Conservation (phyloP, 176 grass and related monocot species). For the Thinopyrum elongatum region DNA sequence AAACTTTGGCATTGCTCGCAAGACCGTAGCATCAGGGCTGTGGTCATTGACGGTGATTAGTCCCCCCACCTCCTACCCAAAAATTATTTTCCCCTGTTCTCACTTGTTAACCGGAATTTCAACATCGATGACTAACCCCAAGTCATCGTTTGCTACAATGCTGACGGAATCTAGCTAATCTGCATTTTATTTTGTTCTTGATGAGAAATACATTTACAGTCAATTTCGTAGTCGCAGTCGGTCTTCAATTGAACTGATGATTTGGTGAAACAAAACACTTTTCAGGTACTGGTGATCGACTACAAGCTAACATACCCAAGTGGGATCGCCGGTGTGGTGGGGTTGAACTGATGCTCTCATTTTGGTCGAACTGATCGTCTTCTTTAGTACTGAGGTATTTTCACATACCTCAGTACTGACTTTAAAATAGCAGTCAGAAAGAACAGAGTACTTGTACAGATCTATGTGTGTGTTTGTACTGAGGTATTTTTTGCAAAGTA, state of each 20-base stretch:
- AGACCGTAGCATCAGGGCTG: not conserved
- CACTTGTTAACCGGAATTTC: not conserved
- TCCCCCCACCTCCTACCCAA: not conserved
- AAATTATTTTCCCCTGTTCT: slow-evolving; percentile 3
- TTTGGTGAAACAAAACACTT: not conserved
- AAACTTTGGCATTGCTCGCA: too few species aligned
- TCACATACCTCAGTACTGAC: slow-evolving; percentile 79
- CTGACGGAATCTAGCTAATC: not conserved
- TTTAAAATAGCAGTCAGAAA: too few species aligned
- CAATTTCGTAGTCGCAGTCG: not conserved
- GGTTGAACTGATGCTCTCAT: too few species aligned
- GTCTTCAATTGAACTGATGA: not conserved
- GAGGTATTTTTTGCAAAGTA: too few species aligned
- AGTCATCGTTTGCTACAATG: not conserved
- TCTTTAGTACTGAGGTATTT: too few species aligned
- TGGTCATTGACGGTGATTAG: not conserved
- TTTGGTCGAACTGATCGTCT: too few species aligned
- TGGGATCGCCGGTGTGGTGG: slow-evolving; percentile 82
- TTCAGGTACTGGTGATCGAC: slow-evolving; percentile 87
- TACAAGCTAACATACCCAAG: slow-evolving; percentile 95
- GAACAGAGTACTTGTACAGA: too few species aligned
- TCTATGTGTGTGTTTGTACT: too few species aligned
- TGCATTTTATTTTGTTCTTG: not conserved
- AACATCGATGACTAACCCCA: not conserved
- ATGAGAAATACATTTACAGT: not conserved